Conservation (phyloP, 2,329 filamentous ascomycete genomes). For the Ophiostoma angusticollis region DNA sequence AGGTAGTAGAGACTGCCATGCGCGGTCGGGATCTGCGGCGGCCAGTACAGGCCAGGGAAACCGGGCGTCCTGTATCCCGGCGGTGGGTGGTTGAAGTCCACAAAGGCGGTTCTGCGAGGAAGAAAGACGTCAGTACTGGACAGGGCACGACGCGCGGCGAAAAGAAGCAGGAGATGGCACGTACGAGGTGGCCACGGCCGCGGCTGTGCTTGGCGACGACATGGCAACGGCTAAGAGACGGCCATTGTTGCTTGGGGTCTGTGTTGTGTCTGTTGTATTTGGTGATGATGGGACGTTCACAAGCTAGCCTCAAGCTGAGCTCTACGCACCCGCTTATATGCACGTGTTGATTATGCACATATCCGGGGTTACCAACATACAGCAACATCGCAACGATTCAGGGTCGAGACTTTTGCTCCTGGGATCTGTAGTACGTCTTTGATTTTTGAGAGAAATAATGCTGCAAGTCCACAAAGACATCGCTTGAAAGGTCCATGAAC, state of each 20-base stretch:
- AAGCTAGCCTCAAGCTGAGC: not conserved
- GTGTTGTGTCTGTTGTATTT: too few species aligned
- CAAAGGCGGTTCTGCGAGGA: slow-evolving; percentile 2
- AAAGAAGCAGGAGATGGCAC: not conserved
- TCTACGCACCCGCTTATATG: too few species aligned
- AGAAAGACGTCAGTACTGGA: too few species aligned
- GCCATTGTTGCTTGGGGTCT: not conserved
- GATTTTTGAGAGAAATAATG: too few species aligned
- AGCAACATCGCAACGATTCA: too few species aligned
- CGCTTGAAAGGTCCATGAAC: too few species aligned
- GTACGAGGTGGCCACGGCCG: not conserved
- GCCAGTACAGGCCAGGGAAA: slow-evolving; percentile 77
- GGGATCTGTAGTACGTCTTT: too few species aligned
- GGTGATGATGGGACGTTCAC: not conserved
- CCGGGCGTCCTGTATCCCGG: slow-evolving; percentile 51
- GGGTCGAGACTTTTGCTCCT: too few species aligned
- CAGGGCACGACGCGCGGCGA: too few species aligned
- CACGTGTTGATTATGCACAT: too few species aligned
- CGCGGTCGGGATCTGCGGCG: slow-evolving; percentile 33
- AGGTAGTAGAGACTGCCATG: slow-evolving; percentile 58
- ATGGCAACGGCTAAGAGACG: not conserved
- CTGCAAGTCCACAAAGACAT: too few species aligned
- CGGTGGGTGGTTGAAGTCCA: slow-evolving; percentile 23
- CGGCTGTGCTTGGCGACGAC: slow-evolving; percentile 1
- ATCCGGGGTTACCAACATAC: too few species aligned